A percentile compares a stretch with the other conserved stretches of the same genome.
Conservation (phyloP, 805 yeast genomes). For the Kodamaea fukazawae region DNA sequence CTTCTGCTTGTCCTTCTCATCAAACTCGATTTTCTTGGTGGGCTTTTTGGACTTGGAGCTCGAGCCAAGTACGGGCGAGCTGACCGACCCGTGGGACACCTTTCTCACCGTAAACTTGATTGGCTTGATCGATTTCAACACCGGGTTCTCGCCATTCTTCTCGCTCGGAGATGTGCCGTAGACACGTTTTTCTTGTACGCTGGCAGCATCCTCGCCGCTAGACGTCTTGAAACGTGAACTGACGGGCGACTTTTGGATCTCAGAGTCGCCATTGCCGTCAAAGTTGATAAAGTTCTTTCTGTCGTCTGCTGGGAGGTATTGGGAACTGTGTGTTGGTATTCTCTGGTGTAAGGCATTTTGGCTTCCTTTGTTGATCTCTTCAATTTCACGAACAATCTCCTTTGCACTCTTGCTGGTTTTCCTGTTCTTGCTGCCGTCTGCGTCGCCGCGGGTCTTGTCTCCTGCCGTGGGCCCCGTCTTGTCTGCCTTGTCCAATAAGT, state of each 20-base stretch:
- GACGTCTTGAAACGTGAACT: neutral
- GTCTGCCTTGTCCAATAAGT: conserved; percentile 2
- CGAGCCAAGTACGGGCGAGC: conserved; percentile 8
- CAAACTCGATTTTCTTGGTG: neutral
- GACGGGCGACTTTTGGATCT: neutral
- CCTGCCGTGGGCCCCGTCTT: too few relatives aligned
- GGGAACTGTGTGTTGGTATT: too few relatives aligned
- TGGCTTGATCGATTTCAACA: conserved; percentile 22
- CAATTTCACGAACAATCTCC: too few relatives aligned
- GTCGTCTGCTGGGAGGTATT: too few relatives aligned
- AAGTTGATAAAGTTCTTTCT: conserved; percentile 2
- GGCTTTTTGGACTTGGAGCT: conserved; percentile 1
- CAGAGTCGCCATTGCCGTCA: conserved; percentile 2
- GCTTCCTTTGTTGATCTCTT: too few relatives aligned
- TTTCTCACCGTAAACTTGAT: conserved; percentile 34
- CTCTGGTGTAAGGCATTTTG: too few relatives aligned
- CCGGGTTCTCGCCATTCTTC: neutral
- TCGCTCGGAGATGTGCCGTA: too few relatives aligned
- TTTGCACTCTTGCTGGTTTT: too few relatives aligned
- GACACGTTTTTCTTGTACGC: too few relatives aligned
- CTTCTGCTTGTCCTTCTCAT: conserved; percentile 7
- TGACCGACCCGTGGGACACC: conserved; percentile 28
- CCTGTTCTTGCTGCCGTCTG: too few relatives aligned
- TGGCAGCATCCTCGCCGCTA: too few relatives aligned
- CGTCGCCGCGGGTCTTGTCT: too few relatives aligned